These are phyloP conservation scores for Ramalina peruviana DNA, from an alignment of 495 filamentous ascomycete genomes.

Conservation along the genomic window DNA sequence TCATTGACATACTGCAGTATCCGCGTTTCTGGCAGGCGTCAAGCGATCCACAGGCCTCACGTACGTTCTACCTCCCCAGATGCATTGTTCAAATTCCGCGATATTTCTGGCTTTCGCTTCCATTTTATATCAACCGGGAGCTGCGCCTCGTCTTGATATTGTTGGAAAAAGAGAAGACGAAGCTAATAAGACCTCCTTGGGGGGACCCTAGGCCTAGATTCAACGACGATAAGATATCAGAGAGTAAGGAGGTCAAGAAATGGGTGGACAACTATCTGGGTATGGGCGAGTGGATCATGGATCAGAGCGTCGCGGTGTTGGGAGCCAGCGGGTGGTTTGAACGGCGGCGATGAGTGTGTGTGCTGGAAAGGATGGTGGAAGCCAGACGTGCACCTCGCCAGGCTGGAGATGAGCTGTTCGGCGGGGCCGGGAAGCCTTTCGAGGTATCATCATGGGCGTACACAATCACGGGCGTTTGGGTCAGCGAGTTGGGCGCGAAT, in stretches of 20 bases:
- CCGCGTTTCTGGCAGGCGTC: conserved; percentile 89
- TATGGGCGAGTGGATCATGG: conserved; percentile 96
- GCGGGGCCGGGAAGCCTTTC: too few relatives aligned
- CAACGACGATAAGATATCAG: conserved; percentile 70
- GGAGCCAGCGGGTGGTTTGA: conserved; percentile 82
- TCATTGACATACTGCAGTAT: conserved; percentile 41
- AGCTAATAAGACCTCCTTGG: conserved; percentile 23
- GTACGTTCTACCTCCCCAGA: conserved; percentile 38
- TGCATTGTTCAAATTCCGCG: conserved; percentile 1
- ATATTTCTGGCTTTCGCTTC: not conserved
- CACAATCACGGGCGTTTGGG: too few relatives aligned
- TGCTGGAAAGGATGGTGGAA: not conserved
- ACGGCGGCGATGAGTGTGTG: conserved; percentile 50
- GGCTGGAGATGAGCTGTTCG: too few relatives aligned
- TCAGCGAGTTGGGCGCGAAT: too few relatives aligned
- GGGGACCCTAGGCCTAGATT: conserved; percentile 61
- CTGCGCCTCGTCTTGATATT: too few relatives aligned
- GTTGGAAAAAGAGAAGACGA: conserved; percentile 8
- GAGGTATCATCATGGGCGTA: too few relatives aligned
- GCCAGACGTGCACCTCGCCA: too few relatives aligned
- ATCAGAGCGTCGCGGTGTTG: conserved; percentile 84
- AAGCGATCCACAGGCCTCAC: conserved; percentile 92
- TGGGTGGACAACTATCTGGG: conserved; percentile 94
- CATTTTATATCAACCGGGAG: conserved; percentile 3
- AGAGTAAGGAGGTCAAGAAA: conserved; percentile 71